Conservation (phyloP, 2,329 filamentous ascomycete genomes). For the Penicillium sp. region DNA sequence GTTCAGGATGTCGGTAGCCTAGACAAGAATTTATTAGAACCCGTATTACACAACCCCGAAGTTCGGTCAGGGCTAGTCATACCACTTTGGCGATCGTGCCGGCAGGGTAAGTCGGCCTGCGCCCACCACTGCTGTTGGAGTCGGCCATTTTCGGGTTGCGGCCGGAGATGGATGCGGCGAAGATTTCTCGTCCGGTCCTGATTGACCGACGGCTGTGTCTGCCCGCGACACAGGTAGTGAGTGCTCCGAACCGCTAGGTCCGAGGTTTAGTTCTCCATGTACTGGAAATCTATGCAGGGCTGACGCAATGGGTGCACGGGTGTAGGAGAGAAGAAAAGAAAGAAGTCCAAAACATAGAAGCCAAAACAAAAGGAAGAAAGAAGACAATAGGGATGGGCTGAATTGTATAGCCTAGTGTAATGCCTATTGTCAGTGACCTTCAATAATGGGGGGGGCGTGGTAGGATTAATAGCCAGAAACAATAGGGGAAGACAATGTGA, state of each 20-base stretch:
- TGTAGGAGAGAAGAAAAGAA: slow-evolving; percentile 15
- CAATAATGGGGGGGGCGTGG: slow-evolving; percentile 3
- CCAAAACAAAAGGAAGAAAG: background rate
- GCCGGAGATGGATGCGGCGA: slow-evolving; percentile 11
- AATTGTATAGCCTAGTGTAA: slow-evolving; percentile 4
- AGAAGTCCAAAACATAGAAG: slow-evolving; percentile 16
- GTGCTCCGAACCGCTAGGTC: slow-evolving; percentile 22
- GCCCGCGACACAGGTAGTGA: slow-evolving; percentile 26
- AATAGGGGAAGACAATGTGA: slow-evolving; percentile 12
- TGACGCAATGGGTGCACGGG: slow-evolving; percentile 16
- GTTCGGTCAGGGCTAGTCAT: slow-evolving; percentile 18
- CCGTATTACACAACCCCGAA: background rate
- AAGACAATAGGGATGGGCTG: background rate
- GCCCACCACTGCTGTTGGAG: slow-evolving; percentile 31
- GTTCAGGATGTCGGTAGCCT: slow-evolving; percentile 51
- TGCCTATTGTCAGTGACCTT: slow-evolving; percentile 12
- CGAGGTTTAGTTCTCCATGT: slow-evolving; percentile 28
- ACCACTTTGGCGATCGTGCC: slow-evolving; percentile 45
- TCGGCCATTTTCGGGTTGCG: slow-evolving; percentile 33
- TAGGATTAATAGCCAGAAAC: slow-evolving; percentile 8
- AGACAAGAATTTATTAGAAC: background rate
- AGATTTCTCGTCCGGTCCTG: slow-evolving; percentile 11
- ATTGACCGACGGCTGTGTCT: slow-evolving; percentile 24
- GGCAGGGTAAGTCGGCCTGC: slow-evolving; percentile 33
- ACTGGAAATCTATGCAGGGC: slow-evolving; percentile 26